These are phyloP conservation scores for Cercis canadensis DNA, from an alignment of 306 rosid genomes.

Conservation along the genomic window DNA sequence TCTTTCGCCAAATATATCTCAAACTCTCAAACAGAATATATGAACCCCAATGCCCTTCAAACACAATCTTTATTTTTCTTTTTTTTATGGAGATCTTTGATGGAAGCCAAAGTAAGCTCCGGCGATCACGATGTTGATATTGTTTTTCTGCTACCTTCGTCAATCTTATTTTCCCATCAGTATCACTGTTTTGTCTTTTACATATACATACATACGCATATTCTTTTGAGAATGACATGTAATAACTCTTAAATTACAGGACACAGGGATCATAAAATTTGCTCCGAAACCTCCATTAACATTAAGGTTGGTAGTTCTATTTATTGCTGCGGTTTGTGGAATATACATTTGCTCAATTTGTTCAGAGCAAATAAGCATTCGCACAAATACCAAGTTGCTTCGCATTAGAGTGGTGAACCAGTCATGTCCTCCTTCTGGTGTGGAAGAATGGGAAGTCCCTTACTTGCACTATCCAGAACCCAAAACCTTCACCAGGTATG, in stretches of 20 bases:
- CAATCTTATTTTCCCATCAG: background rate
- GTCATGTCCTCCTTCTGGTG: constrained; percentile 43
- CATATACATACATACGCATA: no score
- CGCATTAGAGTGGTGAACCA: constrained; percentile 35
- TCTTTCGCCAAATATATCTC: constrained; percentile 64
- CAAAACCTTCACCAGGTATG: constrained; percentile 55
- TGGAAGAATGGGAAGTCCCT: constrained; percentile 48
- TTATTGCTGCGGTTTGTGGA: constrained; percentile 51
- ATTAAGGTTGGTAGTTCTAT: constrained; percentile 53
- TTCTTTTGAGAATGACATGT: constrained; percentile 16
- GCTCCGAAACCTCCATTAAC: constrained; percentile 57
- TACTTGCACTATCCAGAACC: constrained; percentile 72
- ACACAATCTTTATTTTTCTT: background rate
- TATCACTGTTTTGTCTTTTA: no score
- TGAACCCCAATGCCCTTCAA: constrained; percentile 29
- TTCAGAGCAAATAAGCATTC: constrained; percentile 43
- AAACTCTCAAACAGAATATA: constrained; percentile 23
- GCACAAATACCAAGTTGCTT: constrained; percentile 35
- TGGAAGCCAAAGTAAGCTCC: constrained; percentile 63
- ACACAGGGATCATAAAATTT: constrained; percentile 48
- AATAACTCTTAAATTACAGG: constrained; percentile 45
- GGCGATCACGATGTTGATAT: background rate
- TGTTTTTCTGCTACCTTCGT: background rate
- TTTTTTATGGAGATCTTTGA: constrained; percentile 51
- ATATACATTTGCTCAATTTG: constrained; percentile 47